Base-by-base conservation (phyloP, 1,284 basidiomycete species). In the Coniferiporia weirii region DNA sequence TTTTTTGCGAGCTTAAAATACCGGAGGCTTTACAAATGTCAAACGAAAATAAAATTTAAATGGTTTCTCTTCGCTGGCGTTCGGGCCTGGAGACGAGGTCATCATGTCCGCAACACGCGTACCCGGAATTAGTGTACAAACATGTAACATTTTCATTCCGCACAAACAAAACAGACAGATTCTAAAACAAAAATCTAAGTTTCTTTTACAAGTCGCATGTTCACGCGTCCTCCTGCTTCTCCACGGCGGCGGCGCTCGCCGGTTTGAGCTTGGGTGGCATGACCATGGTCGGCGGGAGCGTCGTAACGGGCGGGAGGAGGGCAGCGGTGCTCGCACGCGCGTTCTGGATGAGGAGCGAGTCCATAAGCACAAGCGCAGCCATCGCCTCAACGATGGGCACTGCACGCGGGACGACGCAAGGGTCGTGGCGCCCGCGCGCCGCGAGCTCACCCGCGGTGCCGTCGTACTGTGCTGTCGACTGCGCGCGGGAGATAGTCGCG, bases 371-470 rank as follows among this genome's bases (percentile, higher is more conserved):
- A 48, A 99, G 79, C 19, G 91, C 89, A 0, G 96, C 94, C 97
- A 99, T 99, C 1, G 93, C 87, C 77, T 99, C 97, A 34, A 99
- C 95, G 68, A 99, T 99, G 46, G 97, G 95, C 22, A 99, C 94
- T 7, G 97, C 97, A 46, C 92, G 87, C 35, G 97, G 96, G 6
- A 99, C 95, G 50, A 99, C 97, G 70, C 97, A 99, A 10, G 97
- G 96, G 72, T 98, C 95, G 73, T 98, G 95, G 61, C 97, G 82
- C 9, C 97, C 97, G 51, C 94, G 82, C 27, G 96, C 91, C 36
- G 93, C 93, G 49, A 99, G 82, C 35, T 83, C 84, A 34, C 97
- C 97, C 0, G 82, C 76, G 15, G 88, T 90, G 40, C 97, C 97
- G 68, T 95, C 87, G 75, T 99, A 99, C 72, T 91, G 89, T 4